Evolutionary conservation across 116 monocot genomes (phyloP).

Genomic region (Dioscorea cayenensis): DNA sequence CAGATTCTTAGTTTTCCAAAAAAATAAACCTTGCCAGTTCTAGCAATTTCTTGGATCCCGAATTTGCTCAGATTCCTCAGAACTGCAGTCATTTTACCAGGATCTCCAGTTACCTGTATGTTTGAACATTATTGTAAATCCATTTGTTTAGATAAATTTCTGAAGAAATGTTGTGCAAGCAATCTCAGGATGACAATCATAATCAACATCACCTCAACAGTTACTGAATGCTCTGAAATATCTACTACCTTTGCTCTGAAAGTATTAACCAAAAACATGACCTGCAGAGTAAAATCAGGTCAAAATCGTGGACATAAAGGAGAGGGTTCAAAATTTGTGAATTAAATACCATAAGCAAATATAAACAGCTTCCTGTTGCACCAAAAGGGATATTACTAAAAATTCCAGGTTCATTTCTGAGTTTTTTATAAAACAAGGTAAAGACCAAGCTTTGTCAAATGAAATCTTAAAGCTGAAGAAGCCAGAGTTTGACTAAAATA

Average conservation of each 20-base stretch:
- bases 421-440: no score
- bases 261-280: slow-evolving; percentile 83
- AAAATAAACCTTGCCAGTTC: slow-evolving; percentile 80
- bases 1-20: not conserved
- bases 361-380: not conserved
- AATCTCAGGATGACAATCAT: not conserved
- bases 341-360: not conserved
- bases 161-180: not conserved
- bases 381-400: not conserved
- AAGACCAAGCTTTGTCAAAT: no score
- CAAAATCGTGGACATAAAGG: not conserved
- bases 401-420: not conserved
- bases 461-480: no score
- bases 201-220: slow-evolving; percentile 60
- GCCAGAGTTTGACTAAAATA: no score
- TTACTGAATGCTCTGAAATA: slow-evolving; percentile 76
- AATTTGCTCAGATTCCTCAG: slow-evolving; percentile 78
- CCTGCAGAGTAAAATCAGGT: slow-evolving; percentile 38
- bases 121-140: slow-evolving; percentile 6
- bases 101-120: slow-evolving; percentile 91
- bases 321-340: not conserved
- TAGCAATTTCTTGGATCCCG: slow-evolving; percentile 90
- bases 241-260: slow-evolving; percentile 93
- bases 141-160: not conserved
- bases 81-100: slow-evolving; percentile 92